Evolutionary conservation across 2,329 filamentous ascomycete species (phyloP).

Genomic region (Zymoseptoria pseudotritici): DNA sequence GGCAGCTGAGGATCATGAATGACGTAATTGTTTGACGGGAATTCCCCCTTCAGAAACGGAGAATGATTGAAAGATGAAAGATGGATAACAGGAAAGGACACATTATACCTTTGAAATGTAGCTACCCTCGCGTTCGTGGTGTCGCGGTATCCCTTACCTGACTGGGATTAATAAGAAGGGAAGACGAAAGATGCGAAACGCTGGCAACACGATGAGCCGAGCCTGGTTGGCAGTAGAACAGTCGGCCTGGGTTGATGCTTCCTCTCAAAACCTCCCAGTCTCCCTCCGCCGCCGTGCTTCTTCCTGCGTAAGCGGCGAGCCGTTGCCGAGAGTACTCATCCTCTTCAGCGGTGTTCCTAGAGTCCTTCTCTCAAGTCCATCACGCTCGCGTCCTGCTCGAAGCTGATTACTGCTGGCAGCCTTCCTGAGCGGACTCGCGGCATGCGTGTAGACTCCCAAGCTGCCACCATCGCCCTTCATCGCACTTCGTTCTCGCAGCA

Average conservation of each 20-base stretch:
- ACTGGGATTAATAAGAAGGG: too few relatives aligned
- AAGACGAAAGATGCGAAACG: neutral
- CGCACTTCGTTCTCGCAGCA: constrained; percentile 45
- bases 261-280: constrained; percentile 24
- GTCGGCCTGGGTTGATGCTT: neutral
- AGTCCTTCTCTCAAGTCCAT: constrained; percentile 21
- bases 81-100: too few relatives aligned
- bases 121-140: too few relatives aligned
- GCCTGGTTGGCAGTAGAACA: neutral
- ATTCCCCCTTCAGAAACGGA: neutral
- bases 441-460: constrained; percentile 71
- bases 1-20: neutral
- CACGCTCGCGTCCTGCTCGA: constrained; percentile 21
- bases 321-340: constrained; percentile 32
- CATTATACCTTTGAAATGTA: too few relatives aligned
- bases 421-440: constrained; percentile 77
- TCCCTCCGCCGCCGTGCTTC: constrained; percentile 18
- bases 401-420: constrained; percentile 53
- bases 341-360: constrained; percentile 39
- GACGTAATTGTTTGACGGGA: neutral
- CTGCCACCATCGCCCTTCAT: constrained; percentile 61
- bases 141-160: too few relatives aligned
- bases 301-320: constrained; percentile 6
- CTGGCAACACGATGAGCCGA: neutral
- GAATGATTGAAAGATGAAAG: too few relatives aligned